Base-by-base conservation (phyloP, 257 asterid species). In the Salvia hispanica region DNA sequence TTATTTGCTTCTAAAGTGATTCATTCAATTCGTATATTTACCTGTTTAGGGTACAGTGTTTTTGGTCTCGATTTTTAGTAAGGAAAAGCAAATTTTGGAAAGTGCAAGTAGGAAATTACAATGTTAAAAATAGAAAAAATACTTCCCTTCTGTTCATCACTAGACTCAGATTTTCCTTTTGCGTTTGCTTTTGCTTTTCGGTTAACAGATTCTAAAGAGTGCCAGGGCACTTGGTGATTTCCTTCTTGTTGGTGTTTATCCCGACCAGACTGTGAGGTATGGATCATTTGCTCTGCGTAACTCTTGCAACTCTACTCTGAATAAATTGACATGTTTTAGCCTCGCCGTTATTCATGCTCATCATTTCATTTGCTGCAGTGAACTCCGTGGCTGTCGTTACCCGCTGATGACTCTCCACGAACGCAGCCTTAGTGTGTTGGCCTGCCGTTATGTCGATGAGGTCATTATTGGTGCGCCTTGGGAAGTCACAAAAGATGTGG, bases 381-480 rank as follows among this genome's bases (percentile, higher is more conserved):
- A 82, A 76, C 85, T 82, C 33, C 86, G 97, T 42, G 97, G 97
- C 57, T 64, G 73, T 58, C 77, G 76, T 69, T 86, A 82, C 78
- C 98, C 98, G 0, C 76, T 88, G 48, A 90, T 93, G 97, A 86
- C 85, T 85, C 88, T 93, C 71, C 92, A 88, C 34, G 97, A 90
- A 65, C 95, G 97, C 12, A 90, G 93, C 77, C 97, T 92, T 72
- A 85, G 98, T 37, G 98, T 92, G 65, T 83, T 92, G 69, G 95
- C 92, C 13, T 92, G 95, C 57, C 95, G 96, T 59, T 88, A 92
- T 66, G 98, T 92, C 72, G 97, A 92, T 71, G 98, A 92, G 79
- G 94, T 93, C 82, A 86, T 93, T 40, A 88, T 93, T 21, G 98
- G 98, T 7, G 95, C 96, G 53, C 98, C 98, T 62, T 85, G 85